Conservation (phyloP, 257 asterid genomes). For the Dorcoceras hygrometricum region DNA sequence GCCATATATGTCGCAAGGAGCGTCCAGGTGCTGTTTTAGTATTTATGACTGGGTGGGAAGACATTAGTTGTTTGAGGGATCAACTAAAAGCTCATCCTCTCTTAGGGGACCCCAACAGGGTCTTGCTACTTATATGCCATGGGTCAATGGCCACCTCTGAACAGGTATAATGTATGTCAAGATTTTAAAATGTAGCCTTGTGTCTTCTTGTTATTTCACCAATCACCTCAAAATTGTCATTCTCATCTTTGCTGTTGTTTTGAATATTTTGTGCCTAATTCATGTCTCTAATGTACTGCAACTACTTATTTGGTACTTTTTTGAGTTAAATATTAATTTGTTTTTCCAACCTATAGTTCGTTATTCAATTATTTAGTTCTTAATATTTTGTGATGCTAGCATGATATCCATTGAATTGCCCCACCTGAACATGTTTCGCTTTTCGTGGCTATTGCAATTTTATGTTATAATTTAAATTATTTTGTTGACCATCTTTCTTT, state of each 20-base stretch:
- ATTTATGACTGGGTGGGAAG: slow-evolving; percentile 99
- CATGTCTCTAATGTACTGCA: slow-evolving; percentile 10
- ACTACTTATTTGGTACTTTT: slow-evolving; percentile 3
- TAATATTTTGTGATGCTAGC: slow-evolving; percentile 16
- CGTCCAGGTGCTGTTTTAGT: slow-evolving; percentile 90
- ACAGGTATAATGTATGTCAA: slow-evolving; percentile 52
- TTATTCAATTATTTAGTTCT: slow-evolving; percentile 12
- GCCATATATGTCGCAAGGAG: slow-evolving; percentile 95
- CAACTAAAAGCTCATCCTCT: slow-evolving; percentile 97
- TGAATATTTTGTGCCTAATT: neutral
- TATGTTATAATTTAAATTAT: neutral
- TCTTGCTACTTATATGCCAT: slow-evolving; percentile 84
- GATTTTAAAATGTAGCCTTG: slow-evolving; percentile 6
- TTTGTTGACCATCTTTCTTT: slow-evolving; percentile 24
- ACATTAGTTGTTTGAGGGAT: slow-evolving; percentile 93
- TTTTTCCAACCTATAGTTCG: slow-evolving; percentile 3
- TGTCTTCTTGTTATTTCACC: slow-evolving; percentile 1
- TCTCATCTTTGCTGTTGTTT: slow-evolving; percentile 9
- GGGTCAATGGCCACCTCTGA: slow-evolving; percentile 98
- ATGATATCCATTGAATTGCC: slow-evolving; percentile 8
- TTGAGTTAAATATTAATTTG: neutral
- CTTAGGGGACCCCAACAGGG: slow-evolving; percentile 96
- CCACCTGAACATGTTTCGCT: slow-evolving; percentile 1
- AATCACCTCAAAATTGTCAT: slow-evolving; percentile 5
- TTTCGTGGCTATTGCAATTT: slow-evolving; percentile 19